Evolutionary conservation across 2,329 filamentous ascomycete species (phyloP).

Genomic region (Emericellopsis atlantica): DNA sequence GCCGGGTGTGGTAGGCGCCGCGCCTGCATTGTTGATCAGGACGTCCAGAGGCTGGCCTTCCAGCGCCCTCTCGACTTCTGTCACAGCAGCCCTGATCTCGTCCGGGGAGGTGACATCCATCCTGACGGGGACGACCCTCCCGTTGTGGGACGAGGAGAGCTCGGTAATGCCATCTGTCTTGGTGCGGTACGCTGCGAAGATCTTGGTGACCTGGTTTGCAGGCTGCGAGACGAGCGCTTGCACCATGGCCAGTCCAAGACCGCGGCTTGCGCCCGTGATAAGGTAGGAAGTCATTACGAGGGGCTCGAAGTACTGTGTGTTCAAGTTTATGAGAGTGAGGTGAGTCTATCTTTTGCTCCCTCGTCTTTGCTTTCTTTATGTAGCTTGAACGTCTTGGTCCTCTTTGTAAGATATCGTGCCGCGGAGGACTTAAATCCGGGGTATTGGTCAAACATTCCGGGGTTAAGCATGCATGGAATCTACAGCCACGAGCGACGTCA

Average conservation of each 20-base stretch:
- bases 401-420: too few species aligned
- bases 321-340: too few species aligned
- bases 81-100: not conserved
- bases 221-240: slow-evolving; percentile 10
- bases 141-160: not conserved
- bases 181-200: slow-evolving; percentile 2
- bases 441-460: too few species aligned
- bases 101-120: slow-evolving; percentile 1
- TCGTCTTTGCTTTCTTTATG: too few species aligned
- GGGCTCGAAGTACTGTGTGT: too few species aligned
- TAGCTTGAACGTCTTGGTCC: too few species aligned
- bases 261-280: slow-evolving; percentile 20
- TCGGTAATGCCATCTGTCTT: slow-evolving; percentile 1
- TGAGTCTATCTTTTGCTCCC: too few species aligned
- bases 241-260: slow-evolving; percentile 20
- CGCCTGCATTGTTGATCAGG: slow-evolving; percentile 3
- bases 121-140: slow-evolving; percentile 1
- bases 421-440: too few species aligned
- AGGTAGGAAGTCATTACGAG: slow-evolving; percentile 19
- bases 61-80: slow-evolving; percentile 1
- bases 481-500: too few species aligned
- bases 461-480: too few species aligned
- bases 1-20: not conserved
- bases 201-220: slow-evolving; percentile 1
- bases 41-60: slow-evolving; percentile 1